These are phyloP conservation scores for Fusarium camptoceras DNA, from an alignment of 2,329 filamentous ascomycete genomes.

Conservation along the genomic window DNA sequence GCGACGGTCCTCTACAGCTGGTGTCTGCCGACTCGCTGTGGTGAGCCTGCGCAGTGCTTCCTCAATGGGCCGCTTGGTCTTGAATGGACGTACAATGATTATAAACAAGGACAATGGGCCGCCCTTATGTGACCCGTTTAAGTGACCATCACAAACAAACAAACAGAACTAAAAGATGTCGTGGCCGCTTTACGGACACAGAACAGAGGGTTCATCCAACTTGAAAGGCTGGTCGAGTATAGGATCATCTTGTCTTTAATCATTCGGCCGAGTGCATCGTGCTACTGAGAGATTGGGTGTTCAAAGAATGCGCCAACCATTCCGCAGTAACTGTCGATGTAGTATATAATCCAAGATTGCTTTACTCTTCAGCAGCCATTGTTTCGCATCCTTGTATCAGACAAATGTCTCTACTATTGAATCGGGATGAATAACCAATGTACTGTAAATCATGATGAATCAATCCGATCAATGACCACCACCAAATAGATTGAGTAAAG, in stretches of 20 bases:
- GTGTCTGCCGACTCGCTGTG: constrained; percentile 38
- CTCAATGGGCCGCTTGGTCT: constrained; percentile 10
- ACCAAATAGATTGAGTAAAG: neutral
- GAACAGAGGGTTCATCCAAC: neutral
- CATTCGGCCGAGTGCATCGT: constrained; percentile 18
- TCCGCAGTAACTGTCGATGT: constrained; percentile 10
- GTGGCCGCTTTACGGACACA: constrained; percentile 19
- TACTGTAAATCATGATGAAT: constrained; percentile 14
- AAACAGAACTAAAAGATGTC: constrained; percentile 17
- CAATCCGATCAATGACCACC: neutral
- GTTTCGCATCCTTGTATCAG: constrained; percentile 22
- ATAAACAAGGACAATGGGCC: constrained; percentile 38
- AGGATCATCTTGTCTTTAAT: constrained; percentile 1
- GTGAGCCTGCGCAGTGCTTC: constrained; percentile 38
- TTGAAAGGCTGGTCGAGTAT: neutral
- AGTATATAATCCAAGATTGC: constrained; percentile 22
- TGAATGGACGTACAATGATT: constrained; percentile 35
- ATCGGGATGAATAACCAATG: neutral
- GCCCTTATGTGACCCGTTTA: constrained; percentile 27
- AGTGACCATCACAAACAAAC: constrained; percentile 38
- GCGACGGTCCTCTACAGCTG: constrained; percentile 34
- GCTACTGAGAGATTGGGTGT: constrained; percentile 11
- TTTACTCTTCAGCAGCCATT: neutral
- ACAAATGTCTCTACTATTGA: constrained; percentile 24
- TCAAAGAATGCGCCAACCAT: constrained; percentile 11